phyloP scores from a whole-genome alignment of 768 basidiomycete species.

The Pleurotus sapidus region DNA sequence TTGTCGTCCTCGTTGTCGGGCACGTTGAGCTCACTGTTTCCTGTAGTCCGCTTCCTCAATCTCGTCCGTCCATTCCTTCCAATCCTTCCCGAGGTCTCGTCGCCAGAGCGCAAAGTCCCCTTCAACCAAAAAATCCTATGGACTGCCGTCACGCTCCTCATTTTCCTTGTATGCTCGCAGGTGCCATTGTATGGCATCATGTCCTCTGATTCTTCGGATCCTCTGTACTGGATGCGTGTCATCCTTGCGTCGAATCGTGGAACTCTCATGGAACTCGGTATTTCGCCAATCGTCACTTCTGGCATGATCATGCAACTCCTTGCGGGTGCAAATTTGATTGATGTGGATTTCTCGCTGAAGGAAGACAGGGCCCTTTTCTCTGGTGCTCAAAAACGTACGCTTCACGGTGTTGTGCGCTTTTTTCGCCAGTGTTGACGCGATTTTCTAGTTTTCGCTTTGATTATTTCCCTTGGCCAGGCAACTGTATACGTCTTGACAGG shows the following conservation, averaged over 20 bases:
- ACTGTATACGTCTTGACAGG: constrained; percentile 97
- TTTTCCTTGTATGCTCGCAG: constrained; percentile 99
- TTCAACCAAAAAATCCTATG: constrained; percentile 99
- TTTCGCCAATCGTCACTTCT: constrained; percentile 94
- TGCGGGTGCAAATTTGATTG: constrained; percentile 95
- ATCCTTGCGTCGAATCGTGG: constrained; percentile 98
- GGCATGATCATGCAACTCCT: constrained; percentile 99
- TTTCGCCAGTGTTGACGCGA: not conserved
- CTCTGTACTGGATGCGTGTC: constrained; percentile 99
- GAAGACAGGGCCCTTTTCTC: constrained; percentile 96
- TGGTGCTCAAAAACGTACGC: constrained; percentile 94
- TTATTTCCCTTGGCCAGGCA: constrained; percentile 94
- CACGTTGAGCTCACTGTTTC: constrained; percentile 7
- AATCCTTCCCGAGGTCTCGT: constrained; percentile 94
- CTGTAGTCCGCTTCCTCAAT: constrained; percentile 92
- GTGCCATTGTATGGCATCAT: constrained; percentile 99
- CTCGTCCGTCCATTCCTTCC: constrained; percentile 98
- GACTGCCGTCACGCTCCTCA: constrained; percentile 98
- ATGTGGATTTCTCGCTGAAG: constrained; percentile 96
- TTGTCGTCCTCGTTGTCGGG: not conserved
- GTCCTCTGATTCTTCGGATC: constrained; percentile 98
- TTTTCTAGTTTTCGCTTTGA: constrained; percentile 84
- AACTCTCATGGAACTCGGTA: constrained; percentile 99
- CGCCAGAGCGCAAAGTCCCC: constrained; percentile 96
- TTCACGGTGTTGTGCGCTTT: not conserved